A percentile compares a stretch with the other conserved stretches of the same genome.
phyloP scores from a whole-genome alignment of 495 filamentous ascomycete genomes.

The Podospora anserina region DNA sequence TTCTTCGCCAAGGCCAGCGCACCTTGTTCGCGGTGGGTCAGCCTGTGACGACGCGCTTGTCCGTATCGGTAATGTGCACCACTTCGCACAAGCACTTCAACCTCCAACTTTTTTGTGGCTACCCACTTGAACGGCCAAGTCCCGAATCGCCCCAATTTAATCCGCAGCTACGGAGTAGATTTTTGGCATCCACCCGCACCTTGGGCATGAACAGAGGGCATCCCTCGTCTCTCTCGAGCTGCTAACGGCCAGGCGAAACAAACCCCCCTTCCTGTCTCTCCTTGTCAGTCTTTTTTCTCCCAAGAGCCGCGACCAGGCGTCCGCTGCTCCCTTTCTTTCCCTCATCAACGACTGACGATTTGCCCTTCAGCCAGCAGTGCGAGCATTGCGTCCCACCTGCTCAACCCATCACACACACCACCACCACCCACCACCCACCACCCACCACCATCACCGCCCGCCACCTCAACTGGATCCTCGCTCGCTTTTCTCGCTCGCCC shows the following conservation, averaged over 20 bases:
- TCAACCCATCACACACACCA: background rate
- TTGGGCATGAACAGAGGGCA: constrained; percentile 23
- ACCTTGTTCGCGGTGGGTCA: background rate
- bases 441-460: background rate
- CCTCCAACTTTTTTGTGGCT: background rate
- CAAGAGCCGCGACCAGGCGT: constrained; percentile 15
- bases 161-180: constrained; percentile 17
- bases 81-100: background rate
- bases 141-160: constrained; percentile 28
- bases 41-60: background rate
- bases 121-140: constrained; percentile 21
- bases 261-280: background rate
- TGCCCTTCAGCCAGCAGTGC: background rate
- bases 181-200: constrained; percentile 23
- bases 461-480: constrained; percentile 9
- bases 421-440: background rate
- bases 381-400: background rate
- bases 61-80: background rate
- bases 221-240: constrained; percentile 14
- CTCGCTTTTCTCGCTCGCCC: background rate
- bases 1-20: background rate
- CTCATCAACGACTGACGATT: background rate
- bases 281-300: constrained; percentile 11
- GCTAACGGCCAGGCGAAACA: constrained; percentile 9
- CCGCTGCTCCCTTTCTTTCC: constrained; percentile 14